Percentiles rank a stretch among this genome's conserved stretches.
Evolutionary conservation across 441 rosid genomes (phyloP).

Genomic region (Croton laevigatus): DNA sequence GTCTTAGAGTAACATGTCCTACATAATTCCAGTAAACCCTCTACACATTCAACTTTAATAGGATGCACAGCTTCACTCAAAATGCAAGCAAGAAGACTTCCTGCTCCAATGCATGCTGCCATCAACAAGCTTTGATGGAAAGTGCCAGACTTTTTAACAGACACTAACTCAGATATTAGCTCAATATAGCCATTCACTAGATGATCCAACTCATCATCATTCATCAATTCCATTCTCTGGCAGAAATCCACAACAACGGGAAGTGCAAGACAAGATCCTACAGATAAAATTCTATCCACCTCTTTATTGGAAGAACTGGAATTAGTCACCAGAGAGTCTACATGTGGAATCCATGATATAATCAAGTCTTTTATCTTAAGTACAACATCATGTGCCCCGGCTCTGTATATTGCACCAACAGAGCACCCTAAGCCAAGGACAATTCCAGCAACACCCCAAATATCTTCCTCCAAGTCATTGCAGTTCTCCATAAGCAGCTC

Average conservation of each 20-base stretch:
- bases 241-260: conserved; percentile 76
- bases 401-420: conserved; percentile 70
- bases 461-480: conserved; percentile 75
- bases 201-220: conserved; percentile 53
- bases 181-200: conserved; percentile 55
- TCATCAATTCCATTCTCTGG: conserved; percentile 71
- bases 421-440: conserved; percentile 82
- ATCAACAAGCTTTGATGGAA: conserved; percentile 68
- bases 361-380: conserved; percentile 69
- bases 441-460: conserved; percentile 93
- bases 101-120: conserved; percentile 84
- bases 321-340: conserved; percentile 37
- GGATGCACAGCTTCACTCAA: conserved; percentile 73
- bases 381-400: conserved; percentile 63
- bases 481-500: conserved; percentile 40
- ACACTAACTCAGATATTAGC: conserved; percentile 65
- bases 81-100: conserved; percentile 69
- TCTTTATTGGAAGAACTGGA: conserved; percentile 35
- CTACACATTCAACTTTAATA: conserved; percentile 49
- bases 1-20: conserved; percentile 71
- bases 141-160: conserved; percentile 55
- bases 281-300: conserved; percentile 51
- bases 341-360: conserved; percentile 70
- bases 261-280: conserved; percentile 82
- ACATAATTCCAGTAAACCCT: conserved; percentile 56